Percentiles rank a stretch among this genome's conserved stretches.
phyloP scores from a whole-genome alignment of 2,329 filamentous ascomycete species.

The Rutstroemia sydowiana region DNA sequence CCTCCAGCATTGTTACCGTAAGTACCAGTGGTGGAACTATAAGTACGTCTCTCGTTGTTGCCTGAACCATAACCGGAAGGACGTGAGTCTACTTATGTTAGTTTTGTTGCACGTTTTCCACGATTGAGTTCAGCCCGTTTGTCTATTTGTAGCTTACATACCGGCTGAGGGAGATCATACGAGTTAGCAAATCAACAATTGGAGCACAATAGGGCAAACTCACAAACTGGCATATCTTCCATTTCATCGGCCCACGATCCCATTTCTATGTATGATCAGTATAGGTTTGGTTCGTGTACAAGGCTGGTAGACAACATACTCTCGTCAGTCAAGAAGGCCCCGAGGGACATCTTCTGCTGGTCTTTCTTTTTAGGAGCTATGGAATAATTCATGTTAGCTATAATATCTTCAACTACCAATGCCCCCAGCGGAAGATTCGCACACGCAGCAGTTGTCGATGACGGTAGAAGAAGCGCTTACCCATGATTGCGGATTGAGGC shows the following conservation, averaged over 20 bases:
- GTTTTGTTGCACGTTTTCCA: conserved; percentile 4
- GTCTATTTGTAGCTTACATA: conserved; percentile 19
- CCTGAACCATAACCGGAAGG: conserved; percentile 24
- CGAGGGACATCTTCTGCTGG: conserved; percentile 93
- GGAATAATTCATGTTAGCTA: conserved; percentile 37
- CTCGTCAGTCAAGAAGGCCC: conserved; percentile 88
- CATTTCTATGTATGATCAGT: conserved; percentile 44
- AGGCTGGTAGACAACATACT: conserved; percentile 49
- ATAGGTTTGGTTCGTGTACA: conserved; percentile 37
- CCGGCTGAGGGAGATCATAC: conserved; percentile 22
- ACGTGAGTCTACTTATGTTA: conserved; percentile 27
- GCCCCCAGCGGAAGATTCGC: background rate
- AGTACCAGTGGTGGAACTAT: conserved; percentile 27
- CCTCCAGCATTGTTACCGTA: conserved; percentile 28
- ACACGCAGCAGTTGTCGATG: conserved; percentile 7
- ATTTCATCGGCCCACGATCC: conserved; percentile 99
- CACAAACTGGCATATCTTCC: conserved; percentile 56
- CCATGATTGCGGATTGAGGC: conserved; percentile 52
- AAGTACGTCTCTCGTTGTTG: conserved; percentile 27
- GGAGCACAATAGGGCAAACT: conserved; percentile 14
- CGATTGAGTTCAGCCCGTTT: conserved; percentile 2
- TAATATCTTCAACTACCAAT: background rate
- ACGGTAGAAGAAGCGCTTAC: conserved; percentile 35
- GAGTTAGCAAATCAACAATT: conserved; percentile 21
- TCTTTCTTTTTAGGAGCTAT: conserved; percentile 84